A percentile compares a stretch with the other conserved stretches of the same genome.
phyloP scores from a whole-genome alignment of 768 basidiomycete genomes.

The Lyophyllum semitale region DNA sequence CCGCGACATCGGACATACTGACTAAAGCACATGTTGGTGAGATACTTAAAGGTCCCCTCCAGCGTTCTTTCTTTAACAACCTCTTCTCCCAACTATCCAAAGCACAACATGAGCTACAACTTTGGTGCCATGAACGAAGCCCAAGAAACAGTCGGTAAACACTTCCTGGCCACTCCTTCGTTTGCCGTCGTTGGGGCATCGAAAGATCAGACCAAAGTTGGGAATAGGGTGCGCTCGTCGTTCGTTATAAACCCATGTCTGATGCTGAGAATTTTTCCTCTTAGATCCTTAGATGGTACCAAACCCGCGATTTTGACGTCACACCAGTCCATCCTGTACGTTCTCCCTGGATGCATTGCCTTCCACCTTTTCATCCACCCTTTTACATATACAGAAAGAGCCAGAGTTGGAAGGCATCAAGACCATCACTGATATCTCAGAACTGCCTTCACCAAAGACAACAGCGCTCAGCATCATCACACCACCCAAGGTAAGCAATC shows the following conservation, averaged over 20 bases:
- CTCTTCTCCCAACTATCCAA: constrained; percentile 1
- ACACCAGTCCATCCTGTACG: constrained; percentile 77
- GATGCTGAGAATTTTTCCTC: background rate
- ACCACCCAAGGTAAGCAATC: constrained; percentile 57
- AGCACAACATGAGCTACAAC: constrained; percentile 19
- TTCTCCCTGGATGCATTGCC: background rate
- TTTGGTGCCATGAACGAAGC: constrained; percentile 15
- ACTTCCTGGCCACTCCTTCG: constrained; percentile 62
- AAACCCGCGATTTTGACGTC: constrained; percentile 54
- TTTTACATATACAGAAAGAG: constrained; percentile 57
- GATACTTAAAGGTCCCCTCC: constrained; percentile 6
- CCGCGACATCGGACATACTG: constrained; percentile 10
- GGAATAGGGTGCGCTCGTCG: constrained; percentile 58
- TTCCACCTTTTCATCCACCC: background rate
- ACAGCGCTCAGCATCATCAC: constrained; percentile 84
- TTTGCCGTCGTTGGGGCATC: constrained; percentile 87
- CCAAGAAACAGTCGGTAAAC: constrained; percentile 40
- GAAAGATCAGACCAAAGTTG: constrained; percentile 76
- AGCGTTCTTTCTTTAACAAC: background rate
- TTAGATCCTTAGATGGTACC: constrained; percentile 81
- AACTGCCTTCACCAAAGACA: constrained; percentile 58
- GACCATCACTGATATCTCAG: constrained; percentile 55
- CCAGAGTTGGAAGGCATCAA: constrained; percentile 65
- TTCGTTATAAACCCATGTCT: background rate
- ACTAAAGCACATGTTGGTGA: constrained; percentile 7